phyloP scores from a whole-genome alignment of 163 green algal genomes.

The Trebouxiophyceae sp. region DNA sequence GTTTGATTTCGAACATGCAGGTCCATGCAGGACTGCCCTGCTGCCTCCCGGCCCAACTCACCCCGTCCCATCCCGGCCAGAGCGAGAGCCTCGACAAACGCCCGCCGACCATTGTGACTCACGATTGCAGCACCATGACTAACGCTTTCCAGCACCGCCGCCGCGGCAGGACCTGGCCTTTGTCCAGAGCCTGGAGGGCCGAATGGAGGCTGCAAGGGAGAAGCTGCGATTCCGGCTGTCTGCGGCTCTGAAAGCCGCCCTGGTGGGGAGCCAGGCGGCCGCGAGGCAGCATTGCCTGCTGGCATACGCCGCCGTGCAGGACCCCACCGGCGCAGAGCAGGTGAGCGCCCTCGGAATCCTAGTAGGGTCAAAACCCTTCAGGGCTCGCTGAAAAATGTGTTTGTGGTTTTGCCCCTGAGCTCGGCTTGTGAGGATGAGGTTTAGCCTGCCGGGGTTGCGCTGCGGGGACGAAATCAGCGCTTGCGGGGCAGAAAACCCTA shows the following conservation, averaged over 20 bases:
- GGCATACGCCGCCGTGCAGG: constrained; percentile 65
- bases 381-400: no score
- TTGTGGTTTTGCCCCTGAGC: no score
- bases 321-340: constrained; percentile 46
- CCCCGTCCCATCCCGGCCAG: neutral
- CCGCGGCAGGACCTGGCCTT: constrained; percentile 66
- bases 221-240: constrained; percentile 42
- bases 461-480: neutral
- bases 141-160: neutral
- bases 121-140: neutral
- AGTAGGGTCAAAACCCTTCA: neutral
- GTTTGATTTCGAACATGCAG: neutral
- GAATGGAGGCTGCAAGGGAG: constrained; percentile 38
- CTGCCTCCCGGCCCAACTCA: neutral
- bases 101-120: neutral
- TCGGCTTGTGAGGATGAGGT: no score
- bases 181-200: constrained; percentile 58
- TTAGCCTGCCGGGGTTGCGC: neutral
- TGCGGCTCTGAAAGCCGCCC: constrained; percentile 29
- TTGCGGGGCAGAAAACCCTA: no score
- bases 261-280: constrained; percentile 21
- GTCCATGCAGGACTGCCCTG: no score
- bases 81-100: neutral
- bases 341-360: constrained; percentile 8
- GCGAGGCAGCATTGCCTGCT: constrained; percentile 67